A percentile compares a stretch with the other conserved stretches of the same genome.
These are phyloP conservation scores for Arachnopeziza araneosa DNA, from an alignment of 2,329 filamentous ascomycete genomes.

Conservation along the genomic window DNA sequence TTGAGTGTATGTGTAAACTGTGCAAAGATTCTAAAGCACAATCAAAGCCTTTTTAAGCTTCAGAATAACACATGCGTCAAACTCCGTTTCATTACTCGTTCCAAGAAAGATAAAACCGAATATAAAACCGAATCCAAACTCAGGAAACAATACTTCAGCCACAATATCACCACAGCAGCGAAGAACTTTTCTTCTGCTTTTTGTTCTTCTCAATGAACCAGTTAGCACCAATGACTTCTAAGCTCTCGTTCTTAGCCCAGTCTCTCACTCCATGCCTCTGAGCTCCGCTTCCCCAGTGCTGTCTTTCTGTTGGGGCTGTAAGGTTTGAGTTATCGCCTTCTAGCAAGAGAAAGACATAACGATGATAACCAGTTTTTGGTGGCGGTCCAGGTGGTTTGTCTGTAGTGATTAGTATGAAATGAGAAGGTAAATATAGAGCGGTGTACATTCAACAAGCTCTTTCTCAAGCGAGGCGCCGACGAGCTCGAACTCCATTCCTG, in stretches of 20 bases:
- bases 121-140: neutral
- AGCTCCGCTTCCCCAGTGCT: slow-evolving; percentile 50
- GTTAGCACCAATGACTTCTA: slow-evolving; percentile 41
- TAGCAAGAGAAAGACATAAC: slow-evolving; percentile 51
- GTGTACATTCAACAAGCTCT: slow-evolving; percentile 19
- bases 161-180: neutral
- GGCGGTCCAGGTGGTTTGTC: slow-evolving; percentile 51
- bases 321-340: slow-evolving; percentile 36
- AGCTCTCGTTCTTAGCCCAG: slow-evolving; percentile 43
- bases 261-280: slow-evolving; percentile 43
- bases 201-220: slow-evolving; percentile 35
- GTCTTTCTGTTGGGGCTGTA: slow-evolving; percentile 41
- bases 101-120: neutral
- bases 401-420: slow-evolving; percentile 4
- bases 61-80: too few relatives aligned
- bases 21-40: too few relatives aligned
- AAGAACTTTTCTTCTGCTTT: slow-evolving; percentile 33
- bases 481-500: neutral
- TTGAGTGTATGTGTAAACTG: too few relatives aligned
- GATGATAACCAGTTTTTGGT: slow-evolving; percentile 48
- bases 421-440: neutral
- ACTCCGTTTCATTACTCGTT: neutral
- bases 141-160: neutral
- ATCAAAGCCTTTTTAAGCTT: too few relatives aligned
- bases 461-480: neutral